Conservation (phyloP, 2,329 filamentous ascomycete genomes). For the Aspergillus floridensis region DNA sequence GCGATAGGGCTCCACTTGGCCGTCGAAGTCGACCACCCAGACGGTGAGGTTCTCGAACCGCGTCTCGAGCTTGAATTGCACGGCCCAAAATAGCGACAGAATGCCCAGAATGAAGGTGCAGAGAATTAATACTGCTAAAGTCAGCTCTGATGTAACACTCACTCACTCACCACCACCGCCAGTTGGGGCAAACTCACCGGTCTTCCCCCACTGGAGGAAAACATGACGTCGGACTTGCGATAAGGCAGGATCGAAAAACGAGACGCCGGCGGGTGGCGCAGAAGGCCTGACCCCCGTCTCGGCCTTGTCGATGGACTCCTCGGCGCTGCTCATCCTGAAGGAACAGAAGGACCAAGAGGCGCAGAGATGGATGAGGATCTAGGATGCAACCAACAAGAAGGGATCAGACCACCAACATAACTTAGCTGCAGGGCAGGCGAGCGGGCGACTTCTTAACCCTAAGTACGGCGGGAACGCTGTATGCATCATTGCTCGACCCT, state of each 20-base stretch:
- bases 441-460: not conserved
- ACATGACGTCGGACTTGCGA: slow-evolving; percentile 19
- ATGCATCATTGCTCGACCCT: not conserved
- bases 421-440: not conserved
- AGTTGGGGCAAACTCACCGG: slow-evolving; percentile 14
- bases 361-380: not conserved
- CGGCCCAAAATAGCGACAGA: slow-evolving; percentile 62
- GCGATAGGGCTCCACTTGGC: slow-evolving; percentile 52
- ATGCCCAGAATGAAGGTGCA: slow-evolving; percentile 56
- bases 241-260: slow-evolving; percentile 30
- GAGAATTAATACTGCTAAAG: slow-evolving; percentile 39
- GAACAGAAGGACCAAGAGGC: not conserved
- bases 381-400: not conserved
- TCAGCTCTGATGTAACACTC: slow-evolving; percentile 2
- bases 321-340: slow-evolving; percentile 6
- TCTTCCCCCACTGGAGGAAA: slow-evolving; percentile 25
- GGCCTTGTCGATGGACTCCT: slow-evolving; percentile 1
- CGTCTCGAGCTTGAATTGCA: slow-evolving; percentile 51
- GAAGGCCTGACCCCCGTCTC: slow-evolving; percentile 11
- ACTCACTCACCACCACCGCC: too few species aligned
- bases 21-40: slow-evolving; percentile 64
- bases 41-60: slow-evolving; percentile 52
- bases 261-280: slow-evolving; percentile 20
- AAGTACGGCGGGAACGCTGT: not conserved
- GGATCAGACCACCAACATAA: not conserved